A percentile compares a stretch with the other conserved stretches of the same genome.
These are phyloP conservation scores for Ascochyta lentis DNA, from an alignment of 2,329 filamentous ascomycete genomes.

Conservation along the genomic window DNA sequence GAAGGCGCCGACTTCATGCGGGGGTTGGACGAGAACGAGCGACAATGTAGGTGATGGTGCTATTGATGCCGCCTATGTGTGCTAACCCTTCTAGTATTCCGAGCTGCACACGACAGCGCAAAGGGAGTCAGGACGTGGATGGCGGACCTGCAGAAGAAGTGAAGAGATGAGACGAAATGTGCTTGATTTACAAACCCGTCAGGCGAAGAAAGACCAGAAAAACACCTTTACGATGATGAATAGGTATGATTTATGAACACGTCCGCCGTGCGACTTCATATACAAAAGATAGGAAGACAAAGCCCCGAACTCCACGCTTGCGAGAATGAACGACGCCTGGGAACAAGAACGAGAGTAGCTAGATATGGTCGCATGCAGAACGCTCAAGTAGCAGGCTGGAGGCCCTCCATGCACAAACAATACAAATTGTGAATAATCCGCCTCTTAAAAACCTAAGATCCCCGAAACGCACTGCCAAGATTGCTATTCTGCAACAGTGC, in stretches of 20 bases:
- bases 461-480: slow-evolving; percentile 34
- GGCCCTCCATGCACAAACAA: slow-evolving; percentile 32
- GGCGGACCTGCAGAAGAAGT: slow-evolving; percentile 50
- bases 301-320: slow-evolving; percentile 4
- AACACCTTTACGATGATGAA: not conserved
- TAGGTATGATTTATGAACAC: not conserved
- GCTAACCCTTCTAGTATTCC: slow-evolving; percentile 49
- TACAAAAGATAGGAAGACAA: not conserved
- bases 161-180: slow-evolving; percentile 6
- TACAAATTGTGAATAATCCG: slow-evolving; percentile 11
- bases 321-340: not conserved
- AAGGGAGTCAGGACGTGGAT: slow-evolving; percentile 56
- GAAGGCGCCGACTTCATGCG: slow-evolving; percentile 81
- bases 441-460: too few species aligned
- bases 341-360: not conserved
- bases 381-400: not conserved
- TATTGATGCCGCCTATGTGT: not conserved
- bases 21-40: slow-evolving; percentile 89
- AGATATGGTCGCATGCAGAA: not conserved
- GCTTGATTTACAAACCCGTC: too few species aligned
- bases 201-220: not conserved
- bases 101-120: slow-evolving; percentile 56
- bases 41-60: slow-evolving; percentile 59
- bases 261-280: not conserved
- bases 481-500: slow-evolving; percentile 46